Evolutionary conservation across 2,329 filamentous ascomycete species (phyloP), one percentile per base, ranked within the genome.

Genomic region (Coniochaeta sp.): DNA sequence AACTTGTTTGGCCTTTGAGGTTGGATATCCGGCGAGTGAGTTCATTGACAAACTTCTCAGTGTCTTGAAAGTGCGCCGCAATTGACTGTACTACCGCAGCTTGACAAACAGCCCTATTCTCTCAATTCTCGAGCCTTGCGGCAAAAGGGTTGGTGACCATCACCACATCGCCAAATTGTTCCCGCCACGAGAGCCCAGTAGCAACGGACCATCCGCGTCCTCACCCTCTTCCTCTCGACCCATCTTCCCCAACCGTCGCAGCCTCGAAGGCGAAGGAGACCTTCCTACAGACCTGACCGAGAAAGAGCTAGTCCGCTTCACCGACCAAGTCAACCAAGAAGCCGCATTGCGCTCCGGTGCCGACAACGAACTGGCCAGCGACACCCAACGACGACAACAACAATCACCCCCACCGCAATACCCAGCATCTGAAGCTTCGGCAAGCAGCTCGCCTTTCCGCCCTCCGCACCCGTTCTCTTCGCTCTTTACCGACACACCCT

Each of bases 381-480:
- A 34, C 12, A 3, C 36, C n/a, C 38, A 36, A 36, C 34, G 17
- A 40, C 56, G 26, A 40, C 56, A 31, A 33, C 59, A 74, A 63
- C 78, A 75, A 63, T 81, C 80, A 61, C 83, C 83, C 58, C 85
- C 84, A 64, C 84, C 85, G 58, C 80, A 80, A 69, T 87, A 87
- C 72, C 82, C 82, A 62, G 73, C 74, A 62, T 81, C 81, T 60
- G 82, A 85, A 71, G 75, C 80, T 38, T 82, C 80, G 59, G 76
- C 77, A 61, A 80, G 79, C 62, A 71, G 72, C 40, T 73, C 76
- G 59, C 68, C 69, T 55, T 74, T 73, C 64, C 73, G 72, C 60
- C 72, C 73, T 57, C 83, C 82, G 60, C 84, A 83, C 63, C 80
- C 84, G 34, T 87, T 87, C 68, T 86, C 81, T 61, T 85, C 83